Evolutionary conservation across 768 basidiomycete genomes (phyloP), one percentile per base, ranked within the genome.

Genomic region (Gloeostereum incarnatum): DNA sequence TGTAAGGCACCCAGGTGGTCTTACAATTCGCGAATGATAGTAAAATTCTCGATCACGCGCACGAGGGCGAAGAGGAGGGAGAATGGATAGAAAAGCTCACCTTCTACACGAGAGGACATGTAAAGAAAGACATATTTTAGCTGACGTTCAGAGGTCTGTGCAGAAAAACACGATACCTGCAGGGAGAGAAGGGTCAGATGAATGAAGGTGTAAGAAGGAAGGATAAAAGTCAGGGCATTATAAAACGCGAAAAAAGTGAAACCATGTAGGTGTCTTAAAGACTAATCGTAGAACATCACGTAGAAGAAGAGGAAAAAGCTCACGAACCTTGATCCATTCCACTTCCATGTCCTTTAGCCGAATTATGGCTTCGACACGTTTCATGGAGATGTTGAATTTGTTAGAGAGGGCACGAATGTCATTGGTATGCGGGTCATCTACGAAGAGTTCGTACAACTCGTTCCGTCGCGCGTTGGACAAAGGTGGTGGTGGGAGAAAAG

Each of bases 281-380:
- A 93, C 88, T 92, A 93, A 93, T 92, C 90, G 81, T 71, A 59
- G 62, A 73, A 70, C 81, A 78, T 71, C 62, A 61, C 54, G 50
- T n/a, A 20, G 44, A 45, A 47, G 35, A 19, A 31, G 29, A 47
- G 24, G 36, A 34, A 42, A 46, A 41, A 26, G 6, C 36, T 43
- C 25, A 66, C 75, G 51, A 51, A 83, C 86, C 82, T 85, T 75
- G 52, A 63, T 60, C 82, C 78, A 85, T 37, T 68, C 60, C 36
- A 62, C 58, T 53, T 92, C 89, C 46, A 87, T 61, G 25, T 80
- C 80, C 56, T 93, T 91, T 46, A 94, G 59, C 21, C 87, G 71
- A 24, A 94, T 56, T 36, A 92, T 81, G 0, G 90, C 90, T 37
- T 89, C 79, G 14, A 92, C 67, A 31, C 91, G 83, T 55, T 82